These are phyloP conservation scores for Russula ochroleuca DNA, from an alignment of 768 basidiomycete species.

Conservation along the genomic window DNA sequence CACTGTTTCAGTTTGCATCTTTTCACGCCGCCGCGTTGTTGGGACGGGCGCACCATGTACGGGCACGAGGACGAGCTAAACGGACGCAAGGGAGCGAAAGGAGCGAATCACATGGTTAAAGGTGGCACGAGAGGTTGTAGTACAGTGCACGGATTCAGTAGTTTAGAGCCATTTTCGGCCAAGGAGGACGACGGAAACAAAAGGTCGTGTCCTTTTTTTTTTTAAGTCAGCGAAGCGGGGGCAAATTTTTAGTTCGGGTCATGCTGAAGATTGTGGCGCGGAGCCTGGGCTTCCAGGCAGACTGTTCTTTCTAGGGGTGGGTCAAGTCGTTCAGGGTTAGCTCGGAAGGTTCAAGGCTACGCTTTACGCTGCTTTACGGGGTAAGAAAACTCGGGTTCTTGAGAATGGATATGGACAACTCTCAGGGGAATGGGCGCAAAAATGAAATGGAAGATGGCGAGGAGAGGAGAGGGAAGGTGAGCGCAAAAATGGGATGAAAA, in stretches of 20 bases:
- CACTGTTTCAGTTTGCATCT: not conserved
- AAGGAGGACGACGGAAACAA: not conserved
- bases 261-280: slow-evolving; percentile 16
- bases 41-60: slow-evolving; percentile 12
- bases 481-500: not conserved
- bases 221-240: slow-evolving; percentile 3
- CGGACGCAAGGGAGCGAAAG: not conserved
- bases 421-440: not conserved
- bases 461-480: not conserved
- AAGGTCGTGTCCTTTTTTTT: not conserved
- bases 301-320: not conserved
- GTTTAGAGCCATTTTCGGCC: not conserved
- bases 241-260: not conserved
- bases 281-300: slow-evolving; percentile 7
- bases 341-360: not conserved
- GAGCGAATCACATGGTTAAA: slow-evolving; percentile 11
- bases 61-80: slow-evolving; percentile 13
- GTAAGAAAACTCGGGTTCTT: not conserved
- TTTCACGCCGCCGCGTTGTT: not conserved
- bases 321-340: not conserved
- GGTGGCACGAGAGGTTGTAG: not conserved
- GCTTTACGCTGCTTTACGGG: not conserved
- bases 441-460: not conserved
- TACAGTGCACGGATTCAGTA: not conserved
- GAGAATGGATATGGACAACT: not conserved